Evolutionary conservation across 768 basidiomycete species (phyloP).

Genomic region (Mycena haematopus): DNA sequence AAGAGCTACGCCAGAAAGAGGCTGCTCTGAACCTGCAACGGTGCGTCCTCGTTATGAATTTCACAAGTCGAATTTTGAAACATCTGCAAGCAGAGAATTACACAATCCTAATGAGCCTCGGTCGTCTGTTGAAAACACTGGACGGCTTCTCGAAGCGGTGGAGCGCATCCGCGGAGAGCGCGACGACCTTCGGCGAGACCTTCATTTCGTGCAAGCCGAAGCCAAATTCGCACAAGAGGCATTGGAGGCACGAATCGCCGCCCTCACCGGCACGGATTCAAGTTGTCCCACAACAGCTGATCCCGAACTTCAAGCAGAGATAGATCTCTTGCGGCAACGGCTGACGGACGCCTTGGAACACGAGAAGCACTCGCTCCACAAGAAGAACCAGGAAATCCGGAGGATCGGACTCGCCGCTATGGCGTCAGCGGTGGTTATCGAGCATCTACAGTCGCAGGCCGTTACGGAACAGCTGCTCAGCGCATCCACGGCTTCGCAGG

Average conservation of each 20-base stretch:
- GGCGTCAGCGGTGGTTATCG: conserved; percentile 48
- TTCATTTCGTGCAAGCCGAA: conserved; percentile 75
- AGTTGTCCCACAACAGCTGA: conserved; percentile 29
- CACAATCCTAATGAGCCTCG: background rate
- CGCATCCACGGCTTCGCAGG: conserved; percentile 28
- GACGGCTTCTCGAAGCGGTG: conserved; percentile 64
- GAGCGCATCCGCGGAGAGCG: conserved; percentile 74
- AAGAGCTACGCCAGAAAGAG: conserved; percentile 35
- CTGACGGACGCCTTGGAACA: conserved; percentile 26
- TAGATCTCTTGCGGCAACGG: conserved; percentile 37
- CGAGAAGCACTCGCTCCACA: conserved; percentile 29
- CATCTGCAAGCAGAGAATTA: conserved; percentile 7
- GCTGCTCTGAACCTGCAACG: conserved; percentile 23
- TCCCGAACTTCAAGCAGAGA: conserved; percentile 37
- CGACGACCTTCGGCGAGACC: conserved; percentile 63
- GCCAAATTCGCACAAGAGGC: conserved; percentile 68
- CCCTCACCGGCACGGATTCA: conserved; percentile 24
- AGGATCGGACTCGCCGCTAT: conserved; percentile 41
- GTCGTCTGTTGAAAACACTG: conserved; percentile 46
- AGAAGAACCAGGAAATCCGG: conserved; percentile 40
- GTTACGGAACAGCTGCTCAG: conserved; percentile 25
- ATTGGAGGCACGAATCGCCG: conserved; percentile 55
- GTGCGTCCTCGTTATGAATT: conserved; percentile 20
- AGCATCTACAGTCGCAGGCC: conserved; percentile 41
- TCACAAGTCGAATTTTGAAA: conserved; percentile 2